Conservation (phyloP, 2,329 filamentous ascomycete species). For the Pseudonectria buxi region DNA sequence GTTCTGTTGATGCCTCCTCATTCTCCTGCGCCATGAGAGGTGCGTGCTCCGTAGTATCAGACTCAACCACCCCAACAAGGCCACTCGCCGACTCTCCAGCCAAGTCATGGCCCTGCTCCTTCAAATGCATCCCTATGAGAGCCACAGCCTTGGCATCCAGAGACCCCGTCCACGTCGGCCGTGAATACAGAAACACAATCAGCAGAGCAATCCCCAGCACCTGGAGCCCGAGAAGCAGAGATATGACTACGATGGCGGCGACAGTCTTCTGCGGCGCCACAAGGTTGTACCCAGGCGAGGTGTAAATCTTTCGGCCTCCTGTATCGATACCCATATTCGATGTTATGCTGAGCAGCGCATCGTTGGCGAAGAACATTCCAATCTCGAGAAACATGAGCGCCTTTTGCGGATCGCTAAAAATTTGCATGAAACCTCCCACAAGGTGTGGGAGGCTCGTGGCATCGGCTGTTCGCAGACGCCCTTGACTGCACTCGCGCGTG, state of each 20-base stretch:
- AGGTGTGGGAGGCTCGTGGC: no score
- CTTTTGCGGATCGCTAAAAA: neutral
- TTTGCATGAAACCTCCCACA: neutral
- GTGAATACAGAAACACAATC: constrained; percentile 2
- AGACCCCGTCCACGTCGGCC: constrained; percentile 6
- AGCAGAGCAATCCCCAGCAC: constrained; percentile 1
- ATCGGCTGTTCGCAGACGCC: no score
- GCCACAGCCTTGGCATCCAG: constrained; percentile 9
- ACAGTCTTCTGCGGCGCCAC: constrained; percentile 5
- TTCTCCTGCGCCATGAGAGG: no score
- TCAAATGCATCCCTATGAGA: constrained; percentile 3
- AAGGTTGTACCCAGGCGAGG: neutral
- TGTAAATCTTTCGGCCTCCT: neutral
- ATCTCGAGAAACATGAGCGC: constrained; percentile 2
- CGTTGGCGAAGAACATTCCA: constrained; percentile 11
- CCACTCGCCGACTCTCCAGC: neutral
- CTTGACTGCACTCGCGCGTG: neutral
- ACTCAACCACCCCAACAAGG: constrained; percentile 2
- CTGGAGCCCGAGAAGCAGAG: constrained; percentile 4
- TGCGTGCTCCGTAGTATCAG: constrained; percentile 2
- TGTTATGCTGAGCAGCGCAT: constrained; percentile 3
- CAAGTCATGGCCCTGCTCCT: constrained; percentile 3
- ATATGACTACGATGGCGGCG: constrained; percentile 1
- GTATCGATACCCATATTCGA: neutral
- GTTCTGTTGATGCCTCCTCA: no score